Base-by-base conservation (phyloP, 2,329 filamentous ascomycete species). In the Ceratocystiopsis minuta region DNA sequence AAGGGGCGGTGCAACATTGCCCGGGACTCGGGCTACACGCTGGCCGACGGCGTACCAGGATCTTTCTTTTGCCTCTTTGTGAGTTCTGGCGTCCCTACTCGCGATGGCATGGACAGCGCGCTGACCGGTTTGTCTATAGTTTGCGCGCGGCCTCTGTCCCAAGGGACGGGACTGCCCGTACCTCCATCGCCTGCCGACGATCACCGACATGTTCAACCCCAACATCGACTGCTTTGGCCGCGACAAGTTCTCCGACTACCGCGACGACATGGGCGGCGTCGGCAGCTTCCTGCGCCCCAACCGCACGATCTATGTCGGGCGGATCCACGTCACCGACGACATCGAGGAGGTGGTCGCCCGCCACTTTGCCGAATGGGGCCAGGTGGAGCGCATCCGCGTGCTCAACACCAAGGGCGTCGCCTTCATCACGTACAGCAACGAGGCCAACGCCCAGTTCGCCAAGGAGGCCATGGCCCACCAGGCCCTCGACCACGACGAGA, bases 401-500 rank as follows among this genome's bases (percentile, higher is more conserved):
- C 65, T 98, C 14, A 95, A 92, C 44, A 78, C 76, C 1, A 67
- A 88, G 35, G 92, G 90, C 42, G 90, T 98, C 16, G 92, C 79
- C 0, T 98, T 98, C 57, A 78, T 98, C 43, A 98, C 92, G 11
- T 96, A 96, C 56, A 72, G 74, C 18, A 94, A 94, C 56, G 83
- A 94, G 55, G 78, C 82, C 36, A 92, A 90, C 52, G 79, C 81
- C 3, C 80, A 93, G 56, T 94, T 94, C 52, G 86, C 86, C 4
- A 88, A 88, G 56, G 86, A 94, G 59, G 83, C 90, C 1, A 96
- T 98, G 88, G 83, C 85, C 6, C 85, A 95, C 55, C 90, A 98
- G 61, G 75, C 77, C 1, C 66, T 98, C 24, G 90, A 98, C 53
- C 80, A 96, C 58, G 79, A 76, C 48, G 90, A 98, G 61, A 78